Conservation (phyloP, 2,329 filamentous ascomycete species). For the Colletotrichum viniferum region DNA sequence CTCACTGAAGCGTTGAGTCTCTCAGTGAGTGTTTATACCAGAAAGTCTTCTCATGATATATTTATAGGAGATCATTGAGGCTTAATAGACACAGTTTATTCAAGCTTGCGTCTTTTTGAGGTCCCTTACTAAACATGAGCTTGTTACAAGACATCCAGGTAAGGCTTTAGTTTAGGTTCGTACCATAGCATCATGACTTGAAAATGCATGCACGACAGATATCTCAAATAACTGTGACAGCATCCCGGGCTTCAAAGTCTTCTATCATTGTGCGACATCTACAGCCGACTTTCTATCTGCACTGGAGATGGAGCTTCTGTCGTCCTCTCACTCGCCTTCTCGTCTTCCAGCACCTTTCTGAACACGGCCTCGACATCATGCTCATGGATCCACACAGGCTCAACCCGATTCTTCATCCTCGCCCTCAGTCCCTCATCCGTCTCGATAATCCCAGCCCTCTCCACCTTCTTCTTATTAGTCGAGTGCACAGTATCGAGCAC, state of each 20-base stretch:
- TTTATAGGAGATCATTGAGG: too few species aligned
- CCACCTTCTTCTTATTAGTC: conserved; percentile 30
- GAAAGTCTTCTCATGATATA: too few species aligned
- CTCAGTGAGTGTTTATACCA: neutral
- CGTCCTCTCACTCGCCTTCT: neutral
- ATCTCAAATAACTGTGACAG: neutral
- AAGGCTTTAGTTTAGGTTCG: too few species aligned
- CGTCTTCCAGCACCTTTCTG: neutral
- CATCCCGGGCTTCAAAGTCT: fast-evolving
- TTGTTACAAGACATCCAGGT: too few species aligned
- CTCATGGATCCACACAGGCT: conserved; percentile 49
- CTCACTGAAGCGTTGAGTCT: neutral
- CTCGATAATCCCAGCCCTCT: conserved; percentile 26
- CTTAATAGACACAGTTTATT: too few species aligned
- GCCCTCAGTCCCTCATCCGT: conserved; percentile 41
- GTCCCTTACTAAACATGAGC: too few species aligned
- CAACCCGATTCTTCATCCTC: conserved; percentile 37
- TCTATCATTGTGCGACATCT: neutral
- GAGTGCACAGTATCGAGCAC: conserved; percentile 38
- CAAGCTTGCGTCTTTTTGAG: too few species aligned
- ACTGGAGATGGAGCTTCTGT: neutral
- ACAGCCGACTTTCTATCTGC: conserved; percentile 8
- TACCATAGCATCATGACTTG: too few species aligned
- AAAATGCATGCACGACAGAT: neutral
- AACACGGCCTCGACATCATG: conserved; percentile 49